Conservation (phyloP, 306 rosid genomes). For the Trifolium pratense region DNA sequence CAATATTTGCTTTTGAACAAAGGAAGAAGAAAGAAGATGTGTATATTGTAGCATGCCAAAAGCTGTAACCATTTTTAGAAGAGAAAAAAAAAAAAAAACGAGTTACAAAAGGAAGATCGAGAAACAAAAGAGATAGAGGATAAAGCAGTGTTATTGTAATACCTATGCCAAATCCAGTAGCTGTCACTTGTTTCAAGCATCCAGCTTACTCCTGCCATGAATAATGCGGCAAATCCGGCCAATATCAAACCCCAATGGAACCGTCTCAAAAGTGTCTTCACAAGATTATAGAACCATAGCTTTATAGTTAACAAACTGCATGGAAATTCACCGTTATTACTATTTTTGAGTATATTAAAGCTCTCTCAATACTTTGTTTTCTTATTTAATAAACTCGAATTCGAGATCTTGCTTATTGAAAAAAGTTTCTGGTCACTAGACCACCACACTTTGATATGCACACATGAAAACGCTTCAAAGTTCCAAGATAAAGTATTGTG, state of each 20-base stretch:
- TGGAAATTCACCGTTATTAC: constrained; percentile 28
- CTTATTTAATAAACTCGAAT: neutral
- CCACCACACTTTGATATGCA: neutral
- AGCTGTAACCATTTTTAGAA: constrained; percentile 60
- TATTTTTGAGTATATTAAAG: constrained; percentile 16
- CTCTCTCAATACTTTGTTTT: neutral
- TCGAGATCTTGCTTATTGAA: neutral
- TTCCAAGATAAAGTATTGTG: neutral
- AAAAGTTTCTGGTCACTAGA: neutral
- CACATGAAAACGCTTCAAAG: neutral
- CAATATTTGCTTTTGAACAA: constrained; percentile 58
- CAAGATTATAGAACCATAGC: constrained; percentile 63
- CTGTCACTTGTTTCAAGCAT: constrained; percentile 70
- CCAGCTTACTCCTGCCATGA: constrained; percentile 88
- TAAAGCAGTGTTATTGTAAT: constrained; percentile 6
- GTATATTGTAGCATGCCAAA: constrained; percentile 87
- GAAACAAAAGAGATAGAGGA: constrained; percentile 31
- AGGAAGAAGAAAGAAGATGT: constrained; percentile 74
- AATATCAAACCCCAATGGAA: constrained; percentile 78
- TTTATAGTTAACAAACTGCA: constrained; percentile 71
- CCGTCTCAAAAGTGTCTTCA: constrained; percentile 61
- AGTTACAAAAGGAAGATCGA: constrained; percentile 11
- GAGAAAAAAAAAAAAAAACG: constrained; percentile 18
- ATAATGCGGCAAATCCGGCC: constrained; percentile 69
- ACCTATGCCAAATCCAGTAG: constrained; percentile 99